These are phyloP conservation scores for Penicillium verrucosum DNA, from an alignment of 2,329 filamentous ascomycete genomes.

Conservation along the genomic window DNA sequence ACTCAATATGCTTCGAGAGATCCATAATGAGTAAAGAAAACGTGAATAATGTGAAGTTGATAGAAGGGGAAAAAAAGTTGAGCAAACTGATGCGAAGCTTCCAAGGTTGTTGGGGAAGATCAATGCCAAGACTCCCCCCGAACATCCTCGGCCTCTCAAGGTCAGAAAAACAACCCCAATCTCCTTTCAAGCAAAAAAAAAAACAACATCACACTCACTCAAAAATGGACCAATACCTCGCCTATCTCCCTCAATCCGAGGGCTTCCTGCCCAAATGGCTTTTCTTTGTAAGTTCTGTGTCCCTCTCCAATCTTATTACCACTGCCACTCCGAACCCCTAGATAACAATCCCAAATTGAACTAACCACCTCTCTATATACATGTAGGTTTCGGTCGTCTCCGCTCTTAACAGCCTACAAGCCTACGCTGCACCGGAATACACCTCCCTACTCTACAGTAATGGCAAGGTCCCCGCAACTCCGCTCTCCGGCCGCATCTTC, in stretches of 20 bases:
- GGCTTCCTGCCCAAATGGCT: slow-evolving; percentile 64
- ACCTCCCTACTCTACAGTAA: slow-evolving; percentile 76
- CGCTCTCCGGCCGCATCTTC: slow-evolving; percentile 74
- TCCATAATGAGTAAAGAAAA: slow-evolving; percentile 29
- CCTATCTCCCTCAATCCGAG: slow-evolving; percentile 38
- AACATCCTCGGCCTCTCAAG: slow-evolving; percentile 20
- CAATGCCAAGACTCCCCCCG: slow-evolving; percentile 22
- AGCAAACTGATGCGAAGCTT: slow-evolving; percentile 6
- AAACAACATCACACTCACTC: background rate
- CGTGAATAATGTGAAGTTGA: background rate
- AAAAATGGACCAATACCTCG: slow-evolving; percentile 28
- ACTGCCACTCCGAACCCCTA: background rate
- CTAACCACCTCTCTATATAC: background rate
- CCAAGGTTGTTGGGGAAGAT: slow-evolving; percentile 23
- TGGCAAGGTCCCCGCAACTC: slow-evolving; percentile 60
- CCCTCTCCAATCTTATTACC: background rate
- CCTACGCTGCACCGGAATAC: slow-evolving; percentile 75
- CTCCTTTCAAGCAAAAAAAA: background rate
- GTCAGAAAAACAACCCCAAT: slow-evolving; percentile 5
- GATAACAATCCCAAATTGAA: slow-evolving; percentile 1
- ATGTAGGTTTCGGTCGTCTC: slow-evolving; percentile 70
- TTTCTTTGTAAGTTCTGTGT: slow-evolving; percentile 52
- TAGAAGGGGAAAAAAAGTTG: slow-evolving; percentile 8
- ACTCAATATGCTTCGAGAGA: slow-evolving; percentile 30
- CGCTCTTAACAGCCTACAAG: slow-evolving; percentile 79